These are phyloP conservation scores for Gigaspora rosea DNA, from an alignment of 192 early-diverging fungal species.

Conservation along the genomic window DNA sequence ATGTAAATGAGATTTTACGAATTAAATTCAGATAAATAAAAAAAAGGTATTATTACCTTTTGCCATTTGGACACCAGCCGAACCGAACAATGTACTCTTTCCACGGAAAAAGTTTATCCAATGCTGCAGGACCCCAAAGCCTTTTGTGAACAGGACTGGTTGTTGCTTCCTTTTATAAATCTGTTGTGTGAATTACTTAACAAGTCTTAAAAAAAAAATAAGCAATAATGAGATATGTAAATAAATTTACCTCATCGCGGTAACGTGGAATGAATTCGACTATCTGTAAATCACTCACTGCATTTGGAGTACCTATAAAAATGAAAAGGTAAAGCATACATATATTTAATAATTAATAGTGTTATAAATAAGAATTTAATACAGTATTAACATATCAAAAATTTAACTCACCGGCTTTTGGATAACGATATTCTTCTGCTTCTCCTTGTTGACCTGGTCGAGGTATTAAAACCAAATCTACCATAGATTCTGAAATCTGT, in stretches of 20 bases:
- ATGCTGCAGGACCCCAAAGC: conserved; percentile 41
- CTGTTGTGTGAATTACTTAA: conserved; percentile 18
- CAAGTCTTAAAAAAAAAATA: not conserved
- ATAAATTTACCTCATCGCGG: conserved; percentile 29
- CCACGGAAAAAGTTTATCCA: conserved; percentile 63
- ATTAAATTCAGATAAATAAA: not conserved
- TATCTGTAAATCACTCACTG: conserved; percentile 51
- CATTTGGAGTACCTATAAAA: conserved; percentile 55
- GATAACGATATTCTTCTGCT: conserved; percentile 59
- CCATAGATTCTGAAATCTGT: conserved; percentile 57
- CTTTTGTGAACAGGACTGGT: conserved; percentile 47
- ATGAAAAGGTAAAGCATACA: no score
- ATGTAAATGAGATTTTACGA: not conserved
- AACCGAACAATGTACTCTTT: conserved; percentile 66
- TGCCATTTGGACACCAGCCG: conserved; percentile 61
- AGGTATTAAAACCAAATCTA: conserved; percentile 53
- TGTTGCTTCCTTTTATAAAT: conserved; percentile 33
- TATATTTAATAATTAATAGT: not conserved
- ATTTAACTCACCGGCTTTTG: conserved; percentile 41
- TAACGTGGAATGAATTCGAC: conserved; percentile 52
- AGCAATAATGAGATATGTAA: not conserved
- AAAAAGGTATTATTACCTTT: conserved; percentile 39
- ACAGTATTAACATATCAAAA: not conserved
- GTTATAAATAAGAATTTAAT: not conserved
- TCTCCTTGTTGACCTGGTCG: conserved; percentile 46